Evolutionary conservation across 495 filamentous ascomycete species (phyloP).

Genomic region (Xylaria curta): DNA sequence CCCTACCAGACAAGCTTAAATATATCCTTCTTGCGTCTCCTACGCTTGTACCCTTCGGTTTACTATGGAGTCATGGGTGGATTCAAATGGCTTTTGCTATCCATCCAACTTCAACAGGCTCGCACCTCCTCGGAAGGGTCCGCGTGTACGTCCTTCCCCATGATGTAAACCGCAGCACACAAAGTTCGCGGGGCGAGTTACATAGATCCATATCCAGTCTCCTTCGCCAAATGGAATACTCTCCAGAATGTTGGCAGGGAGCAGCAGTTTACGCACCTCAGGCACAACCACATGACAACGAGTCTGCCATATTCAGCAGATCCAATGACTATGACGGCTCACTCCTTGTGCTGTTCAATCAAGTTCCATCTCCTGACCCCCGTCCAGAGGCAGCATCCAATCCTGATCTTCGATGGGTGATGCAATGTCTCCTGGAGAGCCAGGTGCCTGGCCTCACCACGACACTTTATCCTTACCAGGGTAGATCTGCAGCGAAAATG

Average conservation of each 20-base stretch:
- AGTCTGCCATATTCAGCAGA: neutral
- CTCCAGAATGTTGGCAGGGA: conserved; percentile 63
- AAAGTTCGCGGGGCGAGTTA: conserved; percentile 49
- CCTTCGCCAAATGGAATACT: conserved; percentile 64
- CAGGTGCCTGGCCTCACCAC: conserved; percentile 69
- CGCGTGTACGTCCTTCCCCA: conserved; percentile 72
- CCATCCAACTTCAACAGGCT: conserved; percentile 2
- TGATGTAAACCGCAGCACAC: conserved; percentile 61
- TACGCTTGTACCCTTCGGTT: conserved; percentile 34
- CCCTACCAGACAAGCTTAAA: conserved; percentile 40
- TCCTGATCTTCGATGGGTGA: conserved; percentile 62
- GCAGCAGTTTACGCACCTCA: conserved; percentile 13
- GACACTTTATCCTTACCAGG: conserved; percentile 77
- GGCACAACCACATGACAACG: conserved; percentile 5
- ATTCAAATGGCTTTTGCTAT: conserved; percentile 49
- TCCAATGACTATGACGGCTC: conserved; percentile 58
- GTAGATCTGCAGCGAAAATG: conserved; percentile 84
- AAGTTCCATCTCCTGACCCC: conserved; percentile 73
- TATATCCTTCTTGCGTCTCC: conserved; percentile 37
- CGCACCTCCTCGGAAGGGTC: conserved; percentile 42
- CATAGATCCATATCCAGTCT: conserved; percentile 54
- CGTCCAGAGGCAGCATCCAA: conserved; percentile 58
- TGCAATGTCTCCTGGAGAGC: conserved; percentile 65
- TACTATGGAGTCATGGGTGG: conserved; percentile 46
- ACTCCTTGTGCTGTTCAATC: conserved; percentile 87